Evolutionary conservation across 2,329 filamentous ascomycete species (phyloP).

Genomic region (Diaporthe sp.): DNA sequence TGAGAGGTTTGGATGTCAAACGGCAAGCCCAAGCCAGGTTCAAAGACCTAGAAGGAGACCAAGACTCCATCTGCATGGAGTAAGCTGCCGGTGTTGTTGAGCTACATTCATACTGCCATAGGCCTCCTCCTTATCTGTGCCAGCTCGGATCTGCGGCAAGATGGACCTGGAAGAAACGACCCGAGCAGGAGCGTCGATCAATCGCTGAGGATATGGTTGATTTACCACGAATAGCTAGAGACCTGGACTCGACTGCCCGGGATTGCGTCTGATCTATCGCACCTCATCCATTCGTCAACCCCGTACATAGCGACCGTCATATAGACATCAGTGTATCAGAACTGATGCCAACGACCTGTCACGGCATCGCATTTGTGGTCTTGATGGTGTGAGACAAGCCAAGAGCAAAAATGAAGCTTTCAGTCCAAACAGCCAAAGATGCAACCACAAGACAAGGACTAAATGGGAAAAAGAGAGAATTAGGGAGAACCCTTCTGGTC

Average conservation of each 20-base stretch:
- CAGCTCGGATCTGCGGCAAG: neutral
- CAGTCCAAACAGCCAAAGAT: neutral
- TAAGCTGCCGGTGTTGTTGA: neutral
- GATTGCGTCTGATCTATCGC: neutral
- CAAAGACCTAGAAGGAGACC: fast-evolving
- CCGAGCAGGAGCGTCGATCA: neutral
- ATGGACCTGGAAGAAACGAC: neutral
- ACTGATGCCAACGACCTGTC: too few species aligned
- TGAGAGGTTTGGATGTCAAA: too few species aligned
- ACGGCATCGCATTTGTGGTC: neutral
- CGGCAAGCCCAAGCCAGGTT: too few species aligned
- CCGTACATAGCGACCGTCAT: neutral
- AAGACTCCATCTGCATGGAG: neutral
- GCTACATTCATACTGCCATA: neutral
- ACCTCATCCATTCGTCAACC: neutral
- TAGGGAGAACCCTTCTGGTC: too few species aligned
- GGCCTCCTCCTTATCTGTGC: neutral
- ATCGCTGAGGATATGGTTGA: neutral
- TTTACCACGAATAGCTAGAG: neutral
- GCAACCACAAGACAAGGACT: neutral
- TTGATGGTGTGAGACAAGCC: neutral
- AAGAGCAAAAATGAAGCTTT: neutral
- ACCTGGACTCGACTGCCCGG: neutral
- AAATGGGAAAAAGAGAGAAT: too few species aligned
- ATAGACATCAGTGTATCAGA: neutral